Evolutionary conservation across 1,284 basidiomycete genomes (phyloP).

Genomic region (Sporisorium scitamineum): DNA sequence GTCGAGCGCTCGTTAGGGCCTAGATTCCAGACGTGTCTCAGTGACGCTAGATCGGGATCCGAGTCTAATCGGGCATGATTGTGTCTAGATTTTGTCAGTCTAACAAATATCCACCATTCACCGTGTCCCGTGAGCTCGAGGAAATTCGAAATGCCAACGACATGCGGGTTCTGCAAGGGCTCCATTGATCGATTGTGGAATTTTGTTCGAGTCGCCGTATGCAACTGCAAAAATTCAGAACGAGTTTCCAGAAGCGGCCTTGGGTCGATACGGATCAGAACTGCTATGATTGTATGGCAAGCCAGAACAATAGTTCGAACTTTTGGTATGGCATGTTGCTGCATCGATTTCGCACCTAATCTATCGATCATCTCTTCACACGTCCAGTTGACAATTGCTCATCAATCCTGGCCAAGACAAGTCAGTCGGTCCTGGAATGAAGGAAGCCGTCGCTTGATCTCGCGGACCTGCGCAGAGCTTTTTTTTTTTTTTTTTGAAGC

Average conservation of each 20-base stretch:
- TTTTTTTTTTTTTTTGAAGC: no score
- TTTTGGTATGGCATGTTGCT: conserved; percentile 1
- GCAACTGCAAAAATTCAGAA: no score
- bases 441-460: no score
- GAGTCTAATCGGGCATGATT: no score
- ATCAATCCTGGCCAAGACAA: neutral
- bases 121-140: no score
- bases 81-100: no score
- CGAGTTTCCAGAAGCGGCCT: neutral
- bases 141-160: no score
- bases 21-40: neutral
- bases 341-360: neutral
- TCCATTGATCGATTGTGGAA: neutral
- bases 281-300: neutral
- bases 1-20: neutral
- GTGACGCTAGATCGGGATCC: neutral
- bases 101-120: no score
- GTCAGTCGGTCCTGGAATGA: no score
- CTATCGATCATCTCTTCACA: conserved; percentile 1
- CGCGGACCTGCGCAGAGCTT: no score
- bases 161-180: no score
- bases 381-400: neutral
- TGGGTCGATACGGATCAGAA: neutral
- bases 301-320: conserved; percentile 7
- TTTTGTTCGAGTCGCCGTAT: no score